A percentile compares a stretch with the other conserved stretches of the same genome.
Conservation (phyloP, 2,329 filamentous ascomycete species). For the Fusarium palustre region DNA sequence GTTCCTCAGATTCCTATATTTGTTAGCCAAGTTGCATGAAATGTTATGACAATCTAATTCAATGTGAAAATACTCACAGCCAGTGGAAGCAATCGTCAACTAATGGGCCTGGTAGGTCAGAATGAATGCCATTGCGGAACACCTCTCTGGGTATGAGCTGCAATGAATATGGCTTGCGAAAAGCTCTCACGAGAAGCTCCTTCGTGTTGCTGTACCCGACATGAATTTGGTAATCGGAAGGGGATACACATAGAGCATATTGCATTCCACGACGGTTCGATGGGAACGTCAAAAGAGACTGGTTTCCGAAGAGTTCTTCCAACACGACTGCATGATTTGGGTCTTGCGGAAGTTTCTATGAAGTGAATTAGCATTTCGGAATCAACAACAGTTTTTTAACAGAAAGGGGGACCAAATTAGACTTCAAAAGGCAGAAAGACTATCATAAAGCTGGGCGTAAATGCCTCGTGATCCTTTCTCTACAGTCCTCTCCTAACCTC, state of each 20-base stretch:
- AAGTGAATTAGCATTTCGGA: not conserved
- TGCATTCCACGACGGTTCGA: conserved; percentile 66
- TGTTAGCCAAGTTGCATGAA: not conserved
- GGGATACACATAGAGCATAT: conserved; percentile 51
- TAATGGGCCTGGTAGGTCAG: conserved; percentile 64
- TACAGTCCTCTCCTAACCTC: too few relatives aligned
- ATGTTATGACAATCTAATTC: not conserved
- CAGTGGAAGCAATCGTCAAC: conserved; percentile 67
- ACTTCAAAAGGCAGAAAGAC: not conserved
- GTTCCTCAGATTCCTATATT: conserved; percentile 31
- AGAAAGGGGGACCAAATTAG: not conserved
- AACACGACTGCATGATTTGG: conserved; percentile 57
- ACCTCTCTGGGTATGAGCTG: conserved; percentile 39
- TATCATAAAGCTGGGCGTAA: not conserved
- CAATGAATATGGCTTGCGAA: conserved; percentile 27
- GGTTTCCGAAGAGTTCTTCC: conserved; percentile 65
- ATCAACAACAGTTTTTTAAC: too few relatives aligned
- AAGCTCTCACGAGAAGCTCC: conserved; percentile 47
- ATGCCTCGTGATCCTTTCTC: not conserved
- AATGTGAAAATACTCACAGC: conserved; percentile 56
- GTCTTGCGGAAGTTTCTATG: conserved; percentile 61
- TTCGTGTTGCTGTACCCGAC: conserved; percentile 48
- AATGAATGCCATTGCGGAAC: conserved; percentile 27
- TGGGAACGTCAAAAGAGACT: conserved; percentile 63
- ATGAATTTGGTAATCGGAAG: conserved; percentile 63